Percentiles rank a stretch among this genome's conserved stretches.
Evolutionary conservation across 2,329 filamentous ascomycete genomes (phyloP).

Genomic region (Cladosporium halotolerans): DNA sequence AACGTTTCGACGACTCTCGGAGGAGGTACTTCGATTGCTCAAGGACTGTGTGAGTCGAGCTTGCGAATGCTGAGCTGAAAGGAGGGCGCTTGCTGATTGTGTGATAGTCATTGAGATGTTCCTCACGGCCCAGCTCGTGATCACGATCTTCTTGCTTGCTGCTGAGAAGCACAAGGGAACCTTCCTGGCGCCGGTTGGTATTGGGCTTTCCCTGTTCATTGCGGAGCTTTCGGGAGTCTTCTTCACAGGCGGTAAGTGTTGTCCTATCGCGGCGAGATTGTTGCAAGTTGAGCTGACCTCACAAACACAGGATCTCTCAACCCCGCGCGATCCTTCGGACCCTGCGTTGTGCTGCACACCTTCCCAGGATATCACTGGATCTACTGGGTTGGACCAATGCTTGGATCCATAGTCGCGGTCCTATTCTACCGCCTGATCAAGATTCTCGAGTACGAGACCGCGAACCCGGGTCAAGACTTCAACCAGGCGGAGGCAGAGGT

Average conservation of each 20-base stretch:
- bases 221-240: slow-evolving; percentile 41
- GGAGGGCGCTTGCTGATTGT: slow-evolving; percentile 6
- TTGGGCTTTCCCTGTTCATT: slow-evolving; percentile 40
- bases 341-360: slow-evolving; percentile 37
- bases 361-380: slow-evolving; percentile 46
- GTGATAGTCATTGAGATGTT: slow-evolving; percentile 43
- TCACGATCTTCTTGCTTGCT: slow-evolving; percentile 43
- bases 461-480: slow-evolving; percentile 43
- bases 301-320: slow-evolving; percentile 36
- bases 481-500: slow-evolving; percentile 38
- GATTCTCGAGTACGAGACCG: slow-evolving; percentile 45
- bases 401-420: slow-evolving; percentile 42
- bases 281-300: not conserved
- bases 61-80: not conserved
- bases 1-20: slow-evolving; percentile 42
- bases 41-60: slow-evolving; percentile 34
- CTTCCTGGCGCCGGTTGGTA: slow-evolving; percentile 34
- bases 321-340: slow-evolving; percentile 45
- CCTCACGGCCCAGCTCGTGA: slow-evolving; percentile 43
- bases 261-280: not conserved
- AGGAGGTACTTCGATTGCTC: slow-evolving; percentile 35
- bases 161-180: slow-evolving; percentile 39
- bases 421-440: slow-evolving; percentile 47
- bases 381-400: slow-evolving; percentile 45
- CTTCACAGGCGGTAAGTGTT: slow-evolving; percentile 36